These are phyloP conservation scores for Astrephomene gubernaculifera DNA, from an alignment of 139 green algal species.

Conservation along the genomic window DNA sequence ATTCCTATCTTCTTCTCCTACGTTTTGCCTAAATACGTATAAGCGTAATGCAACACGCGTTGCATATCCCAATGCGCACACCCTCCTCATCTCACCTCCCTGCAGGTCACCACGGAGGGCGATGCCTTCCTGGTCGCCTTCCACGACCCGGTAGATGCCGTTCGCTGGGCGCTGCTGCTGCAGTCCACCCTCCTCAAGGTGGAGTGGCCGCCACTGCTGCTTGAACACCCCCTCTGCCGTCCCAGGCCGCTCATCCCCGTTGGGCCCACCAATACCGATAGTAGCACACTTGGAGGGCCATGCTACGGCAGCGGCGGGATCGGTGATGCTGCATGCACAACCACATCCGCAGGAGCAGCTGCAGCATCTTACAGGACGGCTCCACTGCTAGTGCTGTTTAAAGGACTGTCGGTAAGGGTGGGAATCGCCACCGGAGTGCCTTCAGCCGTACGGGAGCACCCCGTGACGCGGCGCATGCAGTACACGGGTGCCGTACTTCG, in stretches of 20 bases:
- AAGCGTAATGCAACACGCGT: too few species aligned
- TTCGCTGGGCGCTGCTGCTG: conserved; percentile 33
- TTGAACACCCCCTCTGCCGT: conserved; percentile 29
- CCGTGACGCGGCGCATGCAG: conserved; percentile 37
- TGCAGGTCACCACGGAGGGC: conserved; percentile 21
- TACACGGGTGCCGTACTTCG: conserved; percentile 37
- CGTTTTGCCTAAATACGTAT: too few species aligned
- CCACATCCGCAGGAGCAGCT: background rate
- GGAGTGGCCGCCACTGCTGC: conserved; percentile 35
- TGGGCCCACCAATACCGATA: too few species aligned
- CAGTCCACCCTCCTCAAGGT: conserved; percentile 38
- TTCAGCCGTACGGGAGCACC: conserved; percentile 8
- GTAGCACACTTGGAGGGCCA: too few species aligned
- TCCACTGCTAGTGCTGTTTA: conserved; percentile 34
- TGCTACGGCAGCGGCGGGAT: background rate
- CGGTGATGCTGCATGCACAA: background rate
- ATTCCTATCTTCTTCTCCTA: too few species aligned
- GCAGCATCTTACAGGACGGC: background rate
- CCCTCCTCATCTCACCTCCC: background rate
- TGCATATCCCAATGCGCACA: too few species aligned
- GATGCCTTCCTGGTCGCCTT: conserved; percentile 40
- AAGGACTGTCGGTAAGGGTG: conserved; percentile 29
- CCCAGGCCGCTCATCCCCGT: conserved; percentile 22
- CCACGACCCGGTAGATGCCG: conserved; percentile 35
- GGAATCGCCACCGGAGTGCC: conserved; percentile 39